Base-by-base conservation (phyloP, 768 basidiomycete genomes). In the Kwoniella europaea region DNA sequence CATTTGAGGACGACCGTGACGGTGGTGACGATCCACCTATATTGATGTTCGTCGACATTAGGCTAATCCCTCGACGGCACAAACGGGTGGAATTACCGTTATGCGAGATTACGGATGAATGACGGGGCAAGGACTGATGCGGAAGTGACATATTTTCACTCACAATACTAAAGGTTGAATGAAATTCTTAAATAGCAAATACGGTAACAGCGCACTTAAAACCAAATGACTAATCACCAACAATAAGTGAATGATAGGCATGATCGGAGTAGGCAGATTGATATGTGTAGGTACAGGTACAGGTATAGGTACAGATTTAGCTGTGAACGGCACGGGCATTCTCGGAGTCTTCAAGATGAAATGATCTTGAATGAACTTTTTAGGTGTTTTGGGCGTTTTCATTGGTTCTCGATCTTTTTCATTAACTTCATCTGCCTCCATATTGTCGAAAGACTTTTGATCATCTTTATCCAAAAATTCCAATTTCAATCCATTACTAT, bases 161-260 rank as follows among this genome's bases (percentile, higher is more conserved):
- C 50, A 68, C 68, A 70, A 57, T 20, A 70, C 68, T 41, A 70
- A 29, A 7, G 68, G 68, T 24, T 70, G 68, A 7, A 70, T 60
- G 29, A 70, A 58, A 52, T 62, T 55, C 42, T 63, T 63, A 15
- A 70, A 27, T 7, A 70, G 62, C 50, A 64, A n/a, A 70, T 63
- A 65, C 13, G 68, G 68, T 35, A 70, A 15, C 12, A 70, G 12
- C 4, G 55, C 46, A 22, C 63, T 64, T 9, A 70, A 53, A 12
- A 70, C 27, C 63, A 70, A 42, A 59, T 70, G 68, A 54, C 43
- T 52, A 4, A 60, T 27, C 15, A 70, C n/a, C 20, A 70, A 35
- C 15, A 65, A 53, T 4, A 70, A 29, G 24, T 70, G 68, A 4
- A 70, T 54, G 54, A 70, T 43, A n/a, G 68, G 68, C 59, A 70